A percentile compares a stretch with the other conserved stretches of the same genome.
Conservation (phyloP, 2,329 filamentous ascomycete genomes). For the Chrysosporium keratinophilum region DNA sequence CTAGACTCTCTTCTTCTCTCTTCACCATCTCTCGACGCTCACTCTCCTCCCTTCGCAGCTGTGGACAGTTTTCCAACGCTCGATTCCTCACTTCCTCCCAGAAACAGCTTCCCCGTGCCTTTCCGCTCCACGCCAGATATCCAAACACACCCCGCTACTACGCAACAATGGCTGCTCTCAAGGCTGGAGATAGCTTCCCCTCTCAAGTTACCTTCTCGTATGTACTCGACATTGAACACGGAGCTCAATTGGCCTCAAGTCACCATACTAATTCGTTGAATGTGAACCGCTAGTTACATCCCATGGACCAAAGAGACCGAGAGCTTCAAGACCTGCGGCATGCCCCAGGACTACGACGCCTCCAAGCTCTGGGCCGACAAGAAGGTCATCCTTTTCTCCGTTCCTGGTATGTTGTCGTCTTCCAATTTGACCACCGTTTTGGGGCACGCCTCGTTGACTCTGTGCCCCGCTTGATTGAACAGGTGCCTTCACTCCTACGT, state of each 20-base stretch:
- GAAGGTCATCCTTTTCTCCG: conserved; percentile 60
- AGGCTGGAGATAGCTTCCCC: conserved; percentile 76
- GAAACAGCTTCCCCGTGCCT: conserved; percentile 2
- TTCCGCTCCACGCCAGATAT: not conserved
- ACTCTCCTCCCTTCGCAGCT: not conserved
- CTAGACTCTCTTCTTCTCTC: conserved; percentile 4
- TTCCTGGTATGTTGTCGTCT: conserved; percentile 43
- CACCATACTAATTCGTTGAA: not conserved
- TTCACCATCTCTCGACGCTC: conserved; percentile 7
- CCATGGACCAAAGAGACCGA: conserved; percentile 60
- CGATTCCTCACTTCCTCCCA: not conserved
- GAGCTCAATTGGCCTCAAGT: not conserved
- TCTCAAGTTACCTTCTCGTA: conserved; percentile 66
- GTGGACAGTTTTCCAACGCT: not conserved
- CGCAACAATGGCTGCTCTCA: conserved; percentile 53
- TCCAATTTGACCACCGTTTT: too few relatives aligned
- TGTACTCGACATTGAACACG: conserved; percentile 23
- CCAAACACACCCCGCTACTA: conserved; percentile 5
- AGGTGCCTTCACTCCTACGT: conserved; percentile 78
- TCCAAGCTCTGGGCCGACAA: conserved; percentile 63
- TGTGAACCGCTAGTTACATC: conserved; percentile 50
- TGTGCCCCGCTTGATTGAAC: conserved; percentile 22
- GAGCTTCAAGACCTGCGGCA: conserved; percentile 64
- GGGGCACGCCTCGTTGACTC: not conserved
- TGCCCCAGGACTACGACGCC: conserved; percentile 67